Conservation (phyloP, 2,329 filamentous ascomycete genomes). For the Aspergillus puulaauensis region DNA sequence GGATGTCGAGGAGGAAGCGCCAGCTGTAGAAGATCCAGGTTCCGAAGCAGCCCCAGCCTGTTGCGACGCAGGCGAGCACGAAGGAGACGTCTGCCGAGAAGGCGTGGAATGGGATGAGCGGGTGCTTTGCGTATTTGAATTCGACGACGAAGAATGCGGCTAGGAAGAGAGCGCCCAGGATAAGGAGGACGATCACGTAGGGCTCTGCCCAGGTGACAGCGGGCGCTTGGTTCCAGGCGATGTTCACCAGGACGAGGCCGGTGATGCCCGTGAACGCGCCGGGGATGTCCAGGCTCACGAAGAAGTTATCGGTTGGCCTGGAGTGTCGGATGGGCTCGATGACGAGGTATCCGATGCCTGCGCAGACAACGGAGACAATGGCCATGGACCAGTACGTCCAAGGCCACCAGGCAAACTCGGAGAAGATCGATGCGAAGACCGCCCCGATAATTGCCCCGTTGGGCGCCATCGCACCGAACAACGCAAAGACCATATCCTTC, state of each 20-base stretch:
- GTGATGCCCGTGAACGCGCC: constrained; percentile 51
- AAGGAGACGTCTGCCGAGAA: constrained; percentile 31
- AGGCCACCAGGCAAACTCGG: constrained; percentile 51
- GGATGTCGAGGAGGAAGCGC: constrained; percentile 29
- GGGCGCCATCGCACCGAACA: constrained; percentile 53
- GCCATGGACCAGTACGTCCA: constrained; percentile 51
- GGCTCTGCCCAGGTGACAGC: constrained; percentile 58
- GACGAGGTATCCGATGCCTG: constrained; percentile 37
- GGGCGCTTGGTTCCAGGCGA: constrained; percentile 66
- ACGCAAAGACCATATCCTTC: constrained; percentile 61
- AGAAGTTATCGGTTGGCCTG: constrained; percentile 3
- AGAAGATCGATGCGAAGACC: constrained; percentile 42
- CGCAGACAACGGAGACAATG: constrained; percentile 35
- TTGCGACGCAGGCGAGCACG: constrained; percentile 41
- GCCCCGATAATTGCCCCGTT: constrained; percentile 45
- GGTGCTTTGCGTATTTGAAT: constrained; percentile 43
- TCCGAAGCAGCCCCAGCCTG: constrained; percentile 43
- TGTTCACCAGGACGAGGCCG: constrained; percentile 62
- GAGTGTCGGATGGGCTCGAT: constrained; percentile 20
- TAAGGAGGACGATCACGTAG: constrained; percentile 58
- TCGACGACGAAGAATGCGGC: constrained; percentile 57
- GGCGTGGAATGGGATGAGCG: constrained; percentile 57
- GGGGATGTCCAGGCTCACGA: constrained; percentile 37
- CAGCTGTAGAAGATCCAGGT: constrained; percentile 45
- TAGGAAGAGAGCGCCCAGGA: constrained; percentile 57